phyloP scores from a whole-genome alignment of 2,329 filamentous ascomycete species.

The Cladosporium sp. region DNA sequence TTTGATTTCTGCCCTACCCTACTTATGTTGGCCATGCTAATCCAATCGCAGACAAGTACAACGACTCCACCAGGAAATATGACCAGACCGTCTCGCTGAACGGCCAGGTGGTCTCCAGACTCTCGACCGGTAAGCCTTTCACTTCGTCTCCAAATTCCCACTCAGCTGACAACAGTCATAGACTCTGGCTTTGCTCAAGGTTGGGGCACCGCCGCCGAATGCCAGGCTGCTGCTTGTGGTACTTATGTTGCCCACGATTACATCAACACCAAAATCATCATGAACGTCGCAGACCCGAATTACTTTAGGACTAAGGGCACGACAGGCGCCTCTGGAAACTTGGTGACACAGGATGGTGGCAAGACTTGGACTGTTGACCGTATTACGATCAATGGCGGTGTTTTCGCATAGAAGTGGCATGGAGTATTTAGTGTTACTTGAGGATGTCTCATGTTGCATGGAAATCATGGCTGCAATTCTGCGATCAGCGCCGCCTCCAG shows the following conservation, averaged over 20 bases:
- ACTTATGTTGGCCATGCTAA: background rate
- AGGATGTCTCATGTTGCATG: background rate
- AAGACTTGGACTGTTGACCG: slow-evolving; percentile 42
- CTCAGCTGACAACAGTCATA: slow-evolving; percentile 11
- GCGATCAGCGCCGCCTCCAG: background rate
- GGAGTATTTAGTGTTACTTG: too few relatives aligned
- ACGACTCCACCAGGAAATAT: slow-evolving; percentile 38
- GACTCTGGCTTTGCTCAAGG: slow-evolving; percentile 23
- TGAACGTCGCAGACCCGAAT: slow-evolving; percentile 33
- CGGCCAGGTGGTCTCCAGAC: slow-evolving; percentile 36
- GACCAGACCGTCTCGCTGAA: slow-evolving; percentile 39
- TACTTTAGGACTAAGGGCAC: slow-evolving; percentile 39
- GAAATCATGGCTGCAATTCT: background rate
- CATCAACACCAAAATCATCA: slow-evolving; percentile 38
- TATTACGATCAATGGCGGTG: slow-evolving; percentile 29
- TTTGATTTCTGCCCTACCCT: background rate
- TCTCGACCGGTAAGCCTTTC: slow-evolving; percentile 39
- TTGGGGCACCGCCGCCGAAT: slow-evolving; percentile 44
- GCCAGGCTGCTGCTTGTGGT: slow-evolving; percentile 37
- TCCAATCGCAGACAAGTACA: slow-evolving; percentile 32
- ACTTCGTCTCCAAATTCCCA: background rate
- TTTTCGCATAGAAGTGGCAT: background rate
- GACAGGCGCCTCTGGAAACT: slow-evolving; percentile 38
- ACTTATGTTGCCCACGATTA: slow-evolving; percentile 40
- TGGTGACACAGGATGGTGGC: slow-evolving; percentile 39